Evolutionary conservation across 768 basidiomycete species (phyloP), one percentile per base, ranked within the genome.

Genomic region (Mycena maculata): DNA sequence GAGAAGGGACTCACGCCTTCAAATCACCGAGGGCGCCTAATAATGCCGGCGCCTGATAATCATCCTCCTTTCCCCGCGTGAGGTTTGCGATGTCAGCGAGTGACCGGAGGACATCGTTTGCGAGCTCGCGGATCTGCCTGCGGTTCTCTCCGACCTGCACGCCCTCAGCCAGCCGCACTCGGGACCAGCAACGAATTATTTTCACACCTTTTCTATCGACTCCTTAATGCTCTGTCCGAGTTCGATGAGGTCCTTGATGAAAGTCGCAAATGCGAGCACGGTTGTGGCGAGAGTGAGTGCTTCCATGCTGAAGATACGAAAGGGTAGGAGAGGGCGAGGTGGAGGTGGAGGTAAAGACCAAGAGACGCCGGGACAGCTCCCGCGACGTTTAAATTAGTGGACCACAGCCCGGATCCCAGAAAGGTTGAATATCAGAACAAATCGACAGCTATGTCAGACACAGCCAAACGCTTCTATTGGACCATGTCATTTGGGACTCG

Each of bases 131-230:
- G 6, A 62, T 39, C 11, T 27, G 60, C 8, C 60, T 31, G 36
- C 60, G 36, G 44, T 67, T 67, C 49, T 67, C 60, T 23, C 23
- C 3, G 44, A 67, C 65, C 64, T 64, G 53, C 2, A 49, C 25
- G 16, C n/a, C n/a, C n/a, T 10, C 1, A 11, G 25, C 39, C 22
- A 63, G n/a, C 41, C 23, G 23, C 27, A 42, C 15, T 23, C 10
- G 2, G 22, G 22, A 3, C 11, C 5, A 15, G 12, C 13, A 23
- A 10, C 36, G 13, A 42, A 23, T 1, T 13, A n/a, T n/a, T n/a
- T 42, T n/a, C 52, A 16, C 27, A 39, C 54, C 13, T 28, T 42
- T 42, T 41, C 25, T 3, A 55, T 55, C 13, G 25, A 41, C 9
- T 20, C 7, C 54, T 9, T 55, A 12, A 55, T 55, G 18, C 31